Percentiles rank a stretch among this genome's conserved stretches.
phyloP scores from a whole-genome alignment of 352 stramenopile species.

The Poterioochromonas sp. region DNA sequence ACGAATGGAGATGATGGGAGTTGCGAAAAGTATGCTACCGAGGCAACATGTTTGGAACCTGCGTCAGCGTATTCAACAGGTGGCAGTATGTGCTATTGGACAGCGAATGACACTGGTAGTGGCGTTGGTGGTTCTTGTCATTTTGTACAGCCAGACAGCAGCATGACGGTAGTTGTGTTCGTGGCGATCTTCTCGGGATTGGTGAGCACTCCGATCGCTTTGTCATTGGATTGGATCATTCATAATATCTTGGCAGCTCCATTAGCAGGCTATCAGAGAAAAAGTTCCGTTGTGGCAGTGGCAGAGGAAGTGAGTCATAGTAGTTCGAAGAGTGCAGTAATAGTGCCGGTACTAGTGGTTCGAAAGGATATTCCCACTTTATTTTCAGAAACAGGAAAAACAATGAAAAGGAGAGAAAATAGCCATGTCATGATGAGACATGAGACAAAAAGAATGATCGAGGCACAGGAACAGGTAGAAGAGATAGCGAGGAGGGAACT shows the following conservation, averaged over 20 bases:
- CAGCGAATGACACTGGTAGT: background rate
- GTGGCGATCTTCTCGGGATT: constrained; percentile 18
- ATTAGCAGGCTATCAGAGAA: no score
- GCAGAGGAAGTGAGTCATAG: no score
- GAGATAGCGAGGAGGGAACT: no score
- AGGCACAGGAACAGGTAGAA: no score
- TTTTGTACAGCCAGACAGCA: background rate
- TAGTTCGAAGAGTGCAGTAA: no score
- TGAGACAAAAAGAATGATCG: no score
- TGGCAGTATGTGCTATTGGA: background rate
- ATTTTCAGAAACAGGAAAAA: no score
- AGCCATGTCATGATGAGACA: no score
- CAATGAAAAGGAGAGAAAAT: no score
- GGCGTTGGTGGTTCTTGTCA: background rate
- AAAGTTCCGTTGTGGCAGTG: no score
- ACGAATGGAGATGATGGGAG: background rate
- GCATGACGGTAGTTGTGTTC: background rate
- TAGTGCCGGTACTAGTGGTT: no score
- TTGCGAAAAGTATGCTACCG: background rate
- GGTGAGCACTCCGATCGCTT: background rate
- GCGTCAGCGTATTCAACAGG: background rate
- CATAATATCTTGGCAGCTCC: background rate
- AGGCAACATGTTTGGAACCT: background rate
- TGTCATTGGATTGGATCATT: background rate
- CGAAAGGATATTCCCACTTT: no score